phyloP scores from a whole-genome alignment of 768 basidiomycete genomes.

The Naganishia vaughanmartiniae region DNA sequence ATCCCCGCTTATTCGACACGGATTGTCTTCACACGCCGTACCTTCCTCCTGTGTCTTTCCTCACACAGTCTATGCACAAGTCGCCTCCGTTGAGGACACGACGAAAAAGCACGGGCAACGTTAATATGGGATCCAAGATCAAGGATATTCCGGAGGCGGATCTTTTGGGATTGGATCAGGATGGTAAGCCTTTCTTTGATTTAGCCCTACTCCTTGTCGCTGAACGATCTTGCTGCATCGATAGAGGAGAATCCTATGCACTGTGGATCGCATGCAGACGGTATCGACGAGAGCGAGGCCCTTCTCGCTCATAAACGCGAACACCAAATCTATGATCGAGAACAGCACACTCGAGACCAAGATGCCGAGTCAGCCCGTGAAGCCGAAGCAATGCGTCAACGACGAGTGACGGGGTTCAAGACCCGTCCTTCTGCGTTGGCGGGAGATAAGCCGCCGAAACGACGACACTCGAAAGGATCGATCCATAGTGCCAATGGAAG shows the following conservation, averaged over 20 bases:
- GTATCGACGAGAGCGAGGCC: constrained; percentile 32
- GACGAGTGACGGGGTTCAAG: constrained; percentile 43
- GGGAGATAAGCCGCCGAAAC: constrained; percentile 57
- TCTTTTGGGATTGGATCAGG: constrained; percentile 42
- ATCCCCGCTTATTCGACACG: constrained; percentile 76
- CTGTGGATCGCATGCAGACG: constrained; percentile 26
- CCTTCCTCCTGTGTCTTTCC: constrained; percentile 55
- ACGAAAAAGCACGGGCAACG: constrained; percentile 52
- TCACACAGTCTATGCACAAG: constrained; percentile 71
- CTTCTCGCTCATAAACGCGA: constrained; percentile 23
- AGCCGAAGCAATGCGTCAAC: constrained; percentile 13
- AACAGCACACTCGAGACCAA: neutral
- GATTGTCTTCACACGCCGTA: constrained; percentile 94
- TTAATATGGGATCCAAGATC: constrained; percentile 4
- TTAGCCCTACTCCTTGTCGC: neutral
- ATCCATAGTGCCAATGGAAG: constrained; percentile 32
- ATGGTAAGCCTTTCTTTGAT: constrained; percentile 5
- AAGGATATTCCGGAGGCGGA: constrained; percentile 39
- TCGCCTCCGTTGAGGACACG: constrained; percentile 64
- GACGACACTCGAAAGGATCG: constrained; percentile 34
- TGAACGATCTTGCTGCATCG: neutral
- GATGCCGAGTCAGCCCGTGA: constrained; percentile 16
- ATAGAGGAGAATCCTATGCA: constrained; percentile 18
- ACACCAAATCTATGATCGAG: constrained; percentile 28
- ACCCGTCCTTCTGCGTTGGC: constrained; percentile 38